phyloP scores from a whole-genome alignment of 805 yeast genomes.

The Candida verbasci region DNA sequence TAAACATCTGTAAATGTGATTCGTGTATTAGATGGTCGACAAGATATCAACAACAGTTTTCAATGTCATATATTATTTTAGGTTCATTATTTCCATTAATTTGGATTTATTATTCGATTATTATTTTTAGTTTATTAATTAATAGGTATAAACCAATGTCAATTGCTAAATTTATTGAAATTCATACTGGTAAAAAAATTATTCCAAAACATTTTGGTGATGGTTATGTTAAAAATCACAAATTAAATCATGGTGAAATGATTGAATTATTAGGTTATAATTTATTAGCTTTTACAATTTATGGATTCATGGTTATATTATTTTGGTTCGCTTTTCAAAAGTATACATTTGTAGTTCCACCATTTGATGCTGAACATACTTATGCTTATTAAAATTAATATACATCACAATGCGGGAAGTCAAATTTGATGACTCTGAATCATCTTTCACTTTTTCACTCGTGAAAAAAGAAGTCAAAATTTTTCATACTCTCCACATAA shows the following conservation, averaged over 20 bases:
- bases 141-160: conserved; percentile 8
- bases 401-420: too few species aligned
- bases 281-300: conserved; percentile 8
- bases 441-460: background rate
- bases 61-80: conserved; percentile 9
- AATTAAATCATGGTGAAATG: conserved; percentile 5
- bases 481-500: conserved; percentile 1
- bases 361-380: background rate
- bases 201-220: background rate
- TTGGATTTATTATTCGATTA: conserved; percentile 14
- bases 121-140: conserved; percentile 7
- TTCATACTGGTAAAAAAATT: background rate
- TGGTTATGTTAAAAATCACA: conserved; percentile 7
- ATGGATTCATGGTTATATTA: conserved; percentile 5
- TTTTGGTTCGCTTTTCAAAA: background rate
- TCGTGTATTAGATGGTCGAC: conserved; percentile 8
- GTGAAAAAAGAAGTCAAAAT: conserved; percentile 3
- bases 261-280: conserved; percentile 7
- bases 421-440: background rate
- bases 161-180: conserved; percentile 9
- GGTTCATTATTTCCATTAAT: conserved; percentile 17
- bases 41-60: background rate
- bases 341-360: conserved; percentile 3
- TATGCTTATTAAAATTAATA: too few species aligned
- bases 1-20: conserved; percentile 8